Conservation (phyloP, 345 rosid species). For the Arabidopsis thaliana region TAIR10.1 NC_003076.8:14222501-14223000, state of each 20-base stretch:
- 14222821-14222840: conserved; percentile 47
- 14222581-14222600: no score
- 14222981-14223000: conserved; percentile 54
- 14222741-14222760: conserved; percentile 42
- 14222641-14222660: conserved; percentile 19
- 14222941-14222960: not conserved
- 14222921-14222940: not conserved
- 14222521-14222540: no score
- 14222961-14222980: conserved; percentile 51
- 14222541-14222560: no score
- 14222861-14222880: not conserved
- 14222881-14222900: not conserved
- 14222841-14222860: conserved; percentile 51
- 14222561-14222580: no score
- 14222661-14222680: conserved; percentile 50
- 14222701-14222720: conserved; percentile 53
- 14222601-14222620: no score
- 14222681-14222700: conserved; percentile 47
- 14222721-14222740: conserved; percentile 45
- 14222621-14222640: no score
- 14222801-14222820: conserved; percentile 48
- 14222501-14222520: not conserved
- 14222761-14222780: conserved; percentile 51
- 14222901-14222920: not conserved
- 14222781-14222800: conserved; percentile 44